phyloP scores from a whole-genome alignment of 2,329 filamentous ascomycete species.

The Monilinia fructigena region DNA sequence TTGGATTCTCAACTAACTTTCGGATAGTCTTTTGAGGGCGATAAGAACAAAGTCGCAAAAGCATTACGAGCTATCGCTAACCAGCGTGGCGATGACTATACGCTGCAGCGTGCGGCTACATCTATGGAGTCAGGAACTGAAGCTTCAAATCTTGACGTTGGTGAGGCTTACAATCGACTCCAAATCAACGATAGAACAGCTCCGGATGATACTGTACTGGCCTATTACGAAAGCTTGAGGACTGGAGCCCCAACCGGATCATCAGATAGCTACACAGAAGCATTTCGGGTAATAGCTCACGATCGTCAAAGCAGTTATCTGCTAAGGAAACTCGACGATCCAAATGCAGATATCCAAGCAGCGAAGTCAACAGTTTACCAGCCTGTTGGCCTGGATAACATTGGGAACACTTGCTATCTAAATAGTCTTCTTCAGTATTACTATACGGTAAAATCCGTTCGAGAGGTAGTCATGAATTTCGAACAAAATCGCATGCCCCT shows the following conservation, averaged over 20 bases:
- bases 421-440: slow-evolving; percentile 96
- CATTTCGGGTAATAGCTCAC: slow-evolving; percentile 38
- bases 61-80: slow-evolving; percentile 39
- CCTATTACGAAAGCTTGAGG: slow-evolving; percentile 38
- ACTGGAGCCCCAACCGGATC: slow-evolving; percentile 35
- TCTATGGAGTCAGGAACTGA: slow-evolving; percentile 35
- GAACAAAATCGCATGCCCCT: slow-evolving; percentile 68
- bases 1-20: slow-evolving; percentile 18
- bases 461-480: slow-evolving; percentile 76
- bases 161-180: slow-evolving; percentile 39
- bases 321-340: slow-evolving; percentile 40
- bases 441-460: slow-evolving; percentile 80
- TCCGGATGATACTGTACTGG: slow-evolving; percentile 39
- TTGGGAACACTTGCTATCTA: slow-evolving; percentile 96
- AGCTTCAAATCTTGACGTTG: slow-evolving; percentile 32
- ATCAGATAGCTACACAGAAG: slow-evolving; percentile 39
- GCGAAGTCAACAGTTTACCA: slow-evolving; percentile 47
- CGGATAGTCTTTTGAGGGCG: slow-evolving; percentile 35
- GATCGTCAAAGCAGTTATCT: slow-evolving; percentile 39
- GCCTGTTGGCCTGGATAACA: slow-evolving; percentile 86
- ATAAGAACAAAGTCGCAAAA: slow-evolving; percentile 37
- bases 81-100: slow-evolving; percentile 32
- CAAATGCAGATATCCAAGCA: slow-evolving; percentile 37
- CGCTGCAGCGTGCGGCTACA: slow-evolving; percentile 35
- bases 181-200: slow-evolving; percentile 35